These are phyloP conservation scores for Pseudocercospora musae DNA, from an alignment of 2,329 filamentous ascomycete genomes.

Conservation along the genomic window DNA sequence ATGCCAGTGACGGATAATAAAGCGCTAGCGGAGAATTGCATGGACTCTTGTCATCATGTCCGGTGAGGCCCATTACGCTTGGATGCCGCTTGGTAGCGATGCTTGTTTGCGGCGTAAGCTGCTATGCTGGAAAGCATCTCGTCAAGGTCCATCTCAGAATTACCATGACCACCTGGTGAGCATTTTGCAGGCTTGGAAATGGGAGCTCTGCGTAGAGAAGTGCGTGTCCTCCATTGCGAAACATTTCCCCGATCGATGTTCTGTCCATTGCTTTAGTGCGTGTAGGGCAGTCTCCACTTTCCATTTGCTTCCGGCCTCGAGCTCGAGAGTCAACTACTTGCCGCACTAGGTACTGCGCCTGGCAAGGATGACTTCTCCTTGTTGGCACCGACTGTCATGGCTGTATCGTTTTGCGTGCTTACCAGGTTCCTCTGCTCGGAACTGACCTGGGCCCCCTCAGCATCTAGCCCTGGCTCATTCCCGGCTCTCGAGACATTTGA, in stretches of 20 bases:
- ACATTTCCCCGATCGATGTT: neutral
- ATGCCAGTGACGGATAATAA: neutral
- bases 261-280: neutral
- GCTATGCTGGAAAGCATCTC: slow-evolving; percentile 30
- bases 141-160: slow-evolving; percentile 26
- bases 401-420: slow-evolving; percentile 2
- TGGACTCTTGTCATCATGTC: neutral
- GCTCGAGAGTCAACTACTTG: neutral
- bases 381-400: neutral
- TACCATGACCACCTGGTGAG: neutral
- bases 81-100: neutral
- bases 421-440: neutral
- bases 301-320: neutral
- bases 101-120: slow-evolving; percentile 14
- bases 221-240: neutral
- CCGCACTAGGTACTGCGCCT: neutral
- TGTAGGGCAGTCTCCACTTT: neutral
- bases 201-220: neutral
- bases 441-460: slow-evolving; percentile 1
- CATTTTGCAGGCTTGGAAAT: neutral
- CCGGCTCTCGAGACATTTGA: neutral
- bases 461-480: neutral
- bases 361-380: neutral
- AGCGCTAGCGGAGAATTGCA: neutral
- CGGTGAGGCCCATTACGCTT: neutral